A percentile compares a stretch with the other conserved stretches of the same genome.
phyloP scores from a whole-genome alignment of 73 alveolate genomes.

The Loxodes magnus region DNA sequence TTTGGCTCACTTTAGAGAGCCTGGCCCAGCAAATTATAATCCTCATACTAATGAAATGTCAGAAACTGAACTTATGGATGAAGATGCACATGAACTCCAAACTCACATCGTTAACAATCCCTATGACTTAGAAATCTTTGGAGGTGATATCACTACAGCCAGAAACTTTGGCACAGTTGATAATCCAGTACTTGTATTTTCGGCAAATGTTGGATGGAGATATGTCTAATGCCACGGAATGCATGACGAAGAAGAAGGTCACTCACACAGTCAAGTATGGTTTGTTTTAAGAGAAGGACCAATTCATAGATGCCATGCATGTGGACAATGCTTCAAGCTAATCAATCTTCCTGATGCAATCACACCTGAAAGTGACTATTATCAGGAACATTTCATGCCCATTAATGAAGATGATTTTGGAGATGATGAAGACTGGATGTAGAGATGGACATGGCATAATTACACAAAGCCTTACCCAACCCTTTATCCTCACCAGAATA shows the following conservation, averaged over 20 bases:
- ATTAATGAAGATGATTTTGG: slow-evolving; percentile 52
- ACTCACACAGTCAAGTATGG: slow-evolving; percentile 59
- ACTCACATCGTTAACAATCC: slow-evolving; percentile 37
- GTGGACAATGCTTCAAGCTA: slow-evolving; percentile 79
- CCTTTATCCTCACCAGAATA: slow-evolving; percentile 24
- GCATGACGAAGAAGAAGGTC: slow-evolving; percentile 78
- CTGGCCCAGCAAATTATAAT: slow-evolving; percentile 2
- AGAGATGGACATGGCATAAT: slow-evolving; percentile 19
- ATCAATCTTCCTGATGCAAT: slow-evolving; percentile 68
- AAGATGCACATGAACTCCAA: slow-evolving; percentile 37
- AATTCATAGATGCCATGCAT: slow-evolving; percentile 67
- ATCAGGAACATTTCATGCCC: slow-evolving; percentile 56
- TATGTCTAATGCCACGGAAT: slow-evolving; percentile 77
- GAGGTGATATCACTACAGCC: slow-evolving; percentile 25
- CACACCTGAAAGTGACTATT: slow-evolving; percentile 60
- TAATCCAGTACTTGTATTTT: slow-evolving; percentile 71
- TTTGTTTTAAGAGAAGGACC: slow-evolving; percentile 80
- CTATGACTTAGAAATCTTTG: slow-evolving; percentile 26
- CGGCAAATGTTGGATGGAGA: slow-evolving; percentile 70
- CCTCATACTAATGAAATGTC: slow-evolving; percentile 10
- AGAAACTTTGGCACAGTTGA: slow-evolving; percentile 78
- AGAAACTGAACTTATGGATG: slow-evolving; percentile 37
- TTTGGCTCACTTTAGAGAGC: slow-evolving; percentile 7
- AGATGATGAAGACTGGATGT: slow-evolving; percentile 40
- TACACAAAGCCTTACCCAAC: slow-evolving; percentile 32